These are phyloP conservation scores for Sarocladium oryzae DNA, from an alignment of 2,329 filamentous ascomycete species.

Conservation along the genomic window DNA sequence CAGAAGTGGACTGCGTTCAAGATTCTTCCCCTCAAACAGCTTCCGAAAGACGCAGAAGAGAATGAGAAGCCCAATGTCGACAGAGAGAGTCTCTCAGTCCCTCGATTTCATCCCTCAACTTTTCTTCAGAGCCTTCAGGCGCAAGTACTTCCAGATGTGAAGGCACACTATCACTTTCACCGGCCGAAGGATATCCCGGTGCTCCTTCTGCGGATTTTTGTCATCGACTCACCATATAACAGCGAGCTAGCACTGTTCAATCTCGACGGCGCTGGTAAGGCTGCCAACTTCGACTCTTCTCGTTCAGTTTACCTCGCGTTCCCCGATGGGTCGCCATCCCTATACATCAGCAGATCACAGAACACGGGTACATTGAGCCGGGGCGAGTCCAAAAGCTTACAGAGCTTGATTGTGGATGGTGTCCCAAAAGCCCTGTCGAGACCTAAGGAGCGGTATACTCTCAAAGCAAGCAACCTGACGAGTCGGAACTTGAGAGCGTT, in stretches of 20 bases:
- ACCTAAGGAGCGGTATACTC: conserved; percentile 63
- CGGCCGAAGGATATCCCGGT: conserved; percentile 64
- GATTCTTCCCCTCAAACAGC: conserved; percentile 45
- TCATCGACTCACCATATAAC: conserved; percentile 76
- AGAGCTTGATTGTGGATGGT: conserved; percentile 66
- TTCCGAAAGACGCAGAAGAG: conserved; percentile 28
- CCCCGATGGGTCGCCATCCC: conserved; percentile 69
- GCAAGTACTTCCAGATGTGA: conserved; percentile 70
- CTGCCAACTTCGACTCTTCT: conserved; percentile 53
- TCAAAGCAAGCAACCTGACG: conserved; percentile 61
- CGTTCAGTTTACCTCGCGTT: conserved; percentile 76
- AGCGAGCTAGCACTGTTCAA: conserved; percentile 42
- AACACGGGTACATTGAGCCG: conserved; percentile 32
- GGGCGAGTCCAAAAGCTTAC: conserved; percentile 56
- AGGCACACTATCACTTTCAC: conserved; percentile 76
- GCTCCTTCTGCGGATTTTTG: conserved; percentile 69
- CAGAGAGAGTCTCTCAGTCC: conserved; percentile 43
- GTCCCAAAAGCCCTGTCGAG: conserved; percentile 77
- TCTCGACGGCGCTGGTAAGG: conserved; percentile 22
- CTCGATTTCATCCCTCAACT: conserved; percentile 72
- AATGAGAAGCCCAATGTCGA: conserved; percentile 36
- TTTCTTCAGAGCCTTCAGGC: conserved; percentile 71
- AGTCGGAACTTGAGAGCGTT: conserved; percentile 67
- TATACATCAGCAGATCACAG: conserved; percentile 58
- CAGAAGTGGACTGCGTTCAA: conserved; percentile 60